These are phyloP conservation scores for Lodderomyces elongisporus DNA, from an alignment of 1,139 yeast species.

Conservation along the genomic window DNA sequence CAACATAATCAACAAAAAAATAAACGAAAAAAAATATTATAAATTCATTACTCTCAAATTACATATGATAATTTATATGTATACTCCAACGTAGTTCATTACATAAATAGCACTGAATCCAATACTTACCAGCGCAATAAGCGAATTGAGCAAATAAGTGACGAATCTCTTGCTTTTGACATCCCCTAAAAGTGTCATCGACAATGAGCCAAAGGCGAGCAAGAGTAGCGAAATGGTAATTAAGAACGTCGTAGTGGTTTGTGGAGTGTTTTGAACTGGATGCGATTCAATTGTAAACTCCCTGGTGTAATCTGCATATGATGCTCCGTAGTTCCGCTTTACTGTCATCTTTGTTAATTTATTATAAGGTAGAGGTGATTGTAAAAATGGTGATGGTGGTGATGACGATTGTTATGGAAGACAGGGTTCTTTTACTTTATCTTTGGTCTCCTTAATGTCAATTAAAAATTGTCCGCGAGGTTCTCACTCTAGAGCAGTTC, in stretches of 20 bases:
- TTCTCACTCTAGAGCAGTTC: too few species aligned
- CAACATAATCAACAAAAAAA: too few species aligned
- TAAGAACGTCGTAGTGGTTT: slow-evolving; percentile 15
- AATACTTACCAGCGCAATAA: slow-evolving; percentile 35
- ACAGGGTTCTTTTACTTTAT: neutral
- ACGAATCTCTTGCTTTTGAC: slow-evolving; percentile 26
- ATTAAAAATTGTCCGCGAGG: neutral
- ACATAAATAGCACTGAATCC: slow-evolving; percentile 36
- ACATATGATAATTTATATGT: slow-evolving; percentile 30
- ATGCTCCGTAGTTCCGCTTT: slow-evolving; percentile 21
- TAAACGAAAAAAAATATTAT: too few species aligned
- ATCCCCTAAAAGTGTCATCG: slow-evolving; percentile 34
- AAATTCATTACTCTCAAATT: too few species aligned
- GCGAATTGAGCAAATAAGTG: slow-evolving; percentile 26
- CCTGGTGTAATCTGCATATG: slow-evolving; percentile 27
- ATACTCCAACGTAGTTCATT: slow-evolving; percentile 43
- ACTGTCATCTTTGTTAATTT: neutral
- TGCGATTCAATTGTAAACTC: slow-evolving; percentile 15
- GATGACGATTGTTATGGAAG: neutral
- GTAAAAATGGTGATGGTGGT: neutral
- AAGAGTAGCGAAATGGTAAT: slow-evolving; percentile 19
- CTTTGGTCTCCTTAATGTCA: neutral
- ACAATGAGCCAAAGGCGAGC: slow-evolving; percentile 33
- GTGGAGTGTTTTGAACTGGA: slow-evolving; percentile 20
- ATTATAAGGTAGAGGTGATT: too few species aligned